Percentiles rank a stretch among this genome's conserved stretches.
Evolutionary conservation across 305 asterid species (phyloP).

Genomic region (Fraxinus sp.): DNA sequence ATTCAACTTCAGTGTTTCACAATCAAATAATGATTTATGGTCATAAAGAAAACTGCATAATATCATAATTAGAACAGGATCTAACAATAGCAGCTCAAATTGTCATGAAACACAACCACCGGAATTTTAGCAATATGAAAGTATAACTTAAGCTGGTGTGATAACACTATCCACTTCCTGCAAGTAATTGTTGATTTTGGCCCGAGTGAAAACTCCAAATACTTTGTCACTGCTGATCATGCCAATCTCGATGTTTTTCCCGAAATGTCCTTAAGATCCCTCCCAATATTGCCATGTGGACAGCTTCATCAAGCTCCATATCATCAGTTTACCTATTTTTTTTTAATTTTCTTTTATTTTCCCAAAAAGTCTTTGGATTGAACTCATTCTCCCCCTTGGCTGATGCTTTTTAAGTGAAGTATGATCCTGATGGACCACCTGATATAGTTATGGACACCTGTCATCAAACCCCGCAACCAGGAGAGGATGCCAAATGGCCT

Average conservation of each 20-base stretch:
- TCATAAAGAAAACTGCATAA: neutral
- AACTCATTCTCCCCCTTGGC: conserved; percentile 98
- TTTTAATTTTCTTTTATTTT: conserved; percentile 41
- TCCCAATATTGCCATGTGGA: conserved; percentile 96
- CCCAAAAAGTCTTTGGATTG: conserved; percentile 93
- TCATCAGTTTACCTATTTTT: conserved; percentile 67
- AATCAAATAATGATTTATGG: neutral
- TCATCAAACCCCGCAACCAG: neutral
- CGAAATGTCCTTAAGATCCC: conserved; percentile 92
- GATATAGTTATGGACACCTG: neutral
- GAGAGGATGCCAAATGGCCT: neutral
- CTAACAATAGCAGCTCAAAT: neutral
- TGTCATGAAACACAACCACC: neutral
- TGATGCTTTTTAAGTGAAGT: conserved; percentile 97
- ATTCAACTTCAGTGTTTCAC: neutral
- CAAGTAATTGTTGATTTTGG: conserved; percentile 54
- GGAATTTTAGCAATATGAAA: neutral
- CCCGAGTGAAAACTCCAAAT: conserved; percentile 53
- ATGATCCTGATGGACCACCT: conserved; percentile 97
- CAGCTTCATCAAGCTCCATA: conserved; percentile 95
- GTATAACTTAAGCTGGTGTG: neutral
- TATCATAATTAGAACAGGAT: neutral
- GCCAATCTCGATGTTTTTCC: conserved; percentile 87
- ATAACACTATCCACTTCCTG: conserved; percentile 46
- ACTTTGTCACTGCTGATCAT: conserved; percentile 70